Evolutionary conservation across 139 green algal genomes (phyloP), one percentile per base, ranked within the genome.

Genomic region (Helicosporidium sp.): DNA sequence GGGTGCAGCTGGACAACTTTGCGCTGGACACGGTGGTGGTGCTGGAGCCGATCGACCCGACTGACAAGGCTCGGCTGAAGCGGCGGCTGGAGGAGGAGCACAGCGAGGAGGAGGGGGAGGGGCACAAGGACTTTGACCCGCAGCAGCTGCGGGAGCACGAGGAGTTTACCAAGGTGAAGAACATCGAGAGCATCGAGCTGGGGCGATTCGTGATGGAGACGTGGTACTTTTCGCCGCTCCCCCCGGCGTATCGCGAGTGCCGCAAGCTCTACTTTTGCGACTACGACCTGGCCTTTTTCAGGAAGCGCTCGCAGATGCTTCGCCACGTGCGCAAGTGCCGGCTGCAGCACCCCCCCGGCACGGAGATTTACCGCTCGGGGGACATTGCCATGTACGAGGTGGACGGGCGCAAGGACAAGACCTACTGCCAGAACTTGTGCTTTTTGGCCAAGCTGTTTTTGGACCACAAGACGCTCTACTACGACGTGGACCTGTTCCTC

Each of bases 391-490:
- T 94, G 69, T 91, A 87, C 64, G 82, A 93, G 75, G 74, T 87
- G 42, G 77, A 90, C 59, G 83, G 80, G 37, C 76, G 69, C 34
- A 75, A 75, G 46, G 69, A 68, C 54, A 83, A 83, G 65, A 55
- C 58, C 22, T 96, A 83, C 68, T 93, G 80, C 69, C 86, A 97
- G 68, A 93, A 94, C 60, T 64, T 98, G 65, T 95, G 84, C 70
- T 94, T 88, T 65, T 70, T 98, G 62, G 82, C 89, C 40, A 98
- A 98, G 70, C 77, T 98, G 42, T 98, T 98, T 64, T 66, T 98
- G 62, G 88, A 98, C 72, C 88, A 96, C 75, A 96, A 97, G 74
- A 95, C 85, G 37, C 73, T 96, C 16, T 94, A 93, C 74, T 99
- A 94, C 60, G 89, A 99, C 50, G 87, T 96, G 16, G 89, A 99